Base-by-base conservation (phyloP, 495 filamentous ascomycete genomes). In the Penicillium lagena region DNA sequence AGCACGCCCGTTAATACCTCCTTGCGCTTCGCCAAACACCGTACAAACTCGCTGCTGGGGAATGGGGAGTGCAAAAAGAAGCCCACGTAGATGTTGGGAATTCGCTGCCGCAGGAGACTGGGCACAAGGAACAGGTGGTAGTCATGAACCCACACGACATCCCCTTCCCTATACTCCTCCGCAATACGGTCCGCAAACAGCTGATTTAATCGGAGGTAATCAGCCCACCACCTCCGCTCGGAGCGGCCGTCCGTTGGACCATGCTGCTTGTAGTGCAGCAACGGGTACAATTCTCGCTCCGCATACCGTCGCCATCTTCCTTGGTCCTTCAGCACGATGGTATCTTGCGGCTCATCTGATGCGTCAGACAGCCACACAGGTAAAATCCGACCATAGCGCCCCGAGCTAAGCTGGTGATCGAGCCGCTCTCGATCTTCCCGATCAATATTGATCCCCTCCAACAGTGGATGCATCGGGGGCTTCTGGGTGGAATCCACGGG, bases 21-120 rank as follows among this genome's bases (percentile, higher is more conserved):
- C 62, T 94, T 95, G 44, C 90, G 72, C 50, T 86, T 80, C 9
- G 87, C 85, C 34, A 95, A 74, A 58, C 90, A 94, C 7, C 88
- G 78, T 46, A 94, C 78, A 61, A 91, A 95, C 59, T 96, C 90
- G 68, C 87, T 91, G 66, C 89, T 94, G 29, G 90, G 90, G 64
- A 95, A 95, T 1, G 90, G 90, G 12, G 89, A 82, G 59, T 96
- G 90, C 12, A 96, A 72, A 69, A 86, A 96, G 67, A 94, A 93
- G 32, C 90, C 85, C 53, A 95, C 85, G 59, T 90, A 90, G 58
- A 90, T 82, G 54, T 89, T 85, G 1, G 89, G 85, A 17, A 85
- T 75, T 11, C 84, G 77, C 56, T 94, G 88, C 10, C 90, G 79
- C 35, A 96, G 70, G 63, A 95, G 78, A 59, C 82, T 86, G 1